These are phyloP conservation scores for Musa troglodytarum DNA, from an alignment of 176 grass and related monocot genomes.

Conservation along the genomic window DNA sequence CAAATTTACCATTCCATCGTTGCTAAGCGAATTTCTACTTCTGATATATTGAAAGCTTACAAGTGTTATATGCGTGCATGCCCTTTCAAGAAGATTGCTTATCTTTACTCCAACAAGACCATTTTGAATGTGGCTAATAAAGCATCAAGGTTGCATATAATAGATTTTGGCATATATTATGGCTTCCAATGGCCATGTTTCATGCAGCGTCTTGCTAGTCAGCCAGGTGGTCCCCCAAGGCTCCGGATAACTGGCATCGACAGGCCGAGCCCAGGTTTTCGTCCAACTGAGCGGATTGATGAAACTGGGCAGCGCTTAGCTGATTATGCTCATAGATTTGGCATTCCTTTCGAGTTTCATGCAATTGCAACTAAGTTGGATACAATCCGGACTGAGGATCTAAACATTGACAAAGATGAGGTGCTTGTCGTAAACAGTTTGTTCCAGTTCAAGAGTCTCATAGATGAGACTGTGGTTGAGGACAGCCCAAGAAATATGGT, in stretches of 20 bases:
- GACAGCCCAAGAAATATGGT: no score
- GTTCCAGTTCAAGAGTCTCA: no score
- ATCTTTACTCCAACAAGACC: neutral
- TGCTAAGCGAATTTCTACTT: neutral
- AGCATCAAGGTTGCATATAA: neutral
- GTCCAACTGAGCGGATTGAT: neutral
- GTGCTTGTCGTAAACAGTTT: no score
- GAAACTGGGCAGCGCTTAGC: neutral
- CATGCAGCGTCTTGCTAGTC: neutral
- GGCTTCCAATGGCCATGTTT: constrained; percentile 10
- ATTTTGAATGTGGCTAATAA: neutral
- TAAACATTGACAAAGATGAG: neutral
- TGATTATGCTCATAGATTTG: constrained; percentile 2
- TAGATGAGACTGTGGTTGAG: no score
- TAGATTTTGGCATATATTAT: constrained; percentile 4
- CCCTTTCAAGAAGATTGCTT: neutral
- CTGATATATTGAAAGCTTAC: neutral
- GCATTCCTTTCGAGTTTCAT: constrained; percentile 1
- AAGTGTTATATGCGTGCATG: neutral
- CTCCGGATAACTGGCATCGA: constrained; percentile 4
- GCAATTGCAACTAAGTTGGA: constrained; percentile 1
- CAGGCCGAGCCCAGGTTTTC: neutral
- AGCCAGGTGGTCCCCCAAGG: neutral
- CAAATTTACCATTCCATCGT: constrained; percentile 2
- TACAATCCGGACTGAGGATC: neutral